Base-by-base conservation (phyloP, 2,329 filamentous ascomycete species). In the Colletotrichum australisinense region DNA sequence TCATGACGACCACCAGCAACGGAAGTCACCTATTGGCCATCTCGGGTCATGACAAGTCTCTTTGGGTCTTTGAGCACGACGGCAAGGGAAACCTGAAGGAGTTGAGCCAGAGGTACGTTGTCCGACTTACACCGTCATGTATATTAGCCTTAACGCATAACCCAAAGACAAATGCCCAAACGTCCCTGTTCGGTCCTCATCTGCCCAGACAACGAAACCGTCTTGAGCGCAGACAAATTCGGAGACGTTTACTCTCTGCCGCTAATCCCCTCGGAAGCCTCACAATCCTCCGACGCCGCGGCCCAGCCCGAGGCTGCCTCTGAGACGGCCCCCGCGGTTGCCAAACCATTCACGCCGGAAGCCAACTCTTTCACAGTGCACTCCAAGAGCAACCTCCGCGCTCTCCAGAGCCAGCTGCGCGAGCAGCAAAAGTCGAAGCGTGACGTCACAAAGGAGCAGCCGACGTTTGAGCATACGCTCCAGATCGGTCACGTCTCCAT, bases 401-500 rank as follows among this genome's bases (percentile, higher is more conserved):
- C 91, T 2, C 87, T 93, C 2, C 84, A 89, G 76, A 87, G 91
- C 76, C 91, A 93, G 82, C 84, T 87, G 68, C 62, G 74, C 1
- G 64, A 80, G 19, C 60, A 62, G 56, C 42, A 72, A 5, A 74
- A 74, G 53, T 73, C 73, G 22, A 79, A 79, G 11, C 74, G 79
- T 4, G 74, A 77, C 3, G 76, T 77, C 16, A 82, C 83, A 71
- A 68, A 79, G 16, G 83, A 84, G 32, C 81, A 80, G 49, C 83
- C 86, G 14, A 78, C 86, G 30, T 97, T 97, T 80, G 92, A 95
- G 77, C 90, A 95, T 77, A 90, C 92, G 49, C 86, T 98, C 1
- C 86, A 98, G 8, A 90, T 99, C 0, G 97, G 97, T 14, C 97
- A 99, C 83, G 97, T 99, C 16, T 98, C 96, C 1, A 94, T 98